Evolutionary conservation across 257 asterid genomes (phyloP).

Genomic region (Verbascum thapsus): DNA sequence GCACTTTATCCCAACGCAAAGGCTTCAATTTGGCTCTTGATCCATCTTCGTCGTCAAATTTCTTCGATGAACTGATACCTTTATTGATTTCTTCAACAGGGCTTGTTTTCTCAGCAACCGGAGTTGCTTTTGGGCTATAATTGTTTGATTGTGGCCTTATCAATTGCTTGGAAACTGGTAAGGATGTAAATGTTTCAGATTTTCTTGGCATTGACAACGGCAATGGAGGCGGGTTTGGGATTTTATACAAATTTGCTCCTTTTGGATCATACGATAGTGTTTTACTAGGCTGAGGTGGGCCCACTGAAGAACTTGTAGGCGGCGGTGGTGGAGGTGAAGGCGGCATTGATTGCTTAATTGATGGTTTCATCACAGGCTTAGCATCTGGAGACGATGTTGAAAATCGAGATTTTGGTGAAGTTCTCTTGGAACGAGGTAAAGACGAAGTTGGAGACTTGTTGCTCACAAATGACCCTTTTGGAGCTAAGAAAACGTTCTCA

Average conservation of each 20-base stretch:
- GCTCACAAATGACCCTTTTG: conserved; percentile 52
- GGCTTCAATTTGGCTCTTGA: conserved; percentile 71
- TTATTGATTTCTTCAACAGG: conserved; percentile 35
- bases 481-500: conserved; percentile 51
- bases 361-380: conserved; percentile 46
- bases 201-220: conserved; percentile 44
- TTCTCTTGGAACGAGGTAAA: conserved; percentile 72
- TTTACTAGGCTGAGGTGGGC: conserved; percentile 37
- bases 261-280: conserved; percentile 50
- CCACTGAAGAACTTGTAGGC: conserved; percentile 24
- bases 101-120: conserved; percentile 36
- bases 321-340: conserved; percentile 29
- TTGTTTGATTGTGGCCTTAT: conserved; percentile 44
- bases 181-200: conserved; percentile 27
- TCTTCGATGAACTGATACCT: conserved; percentile 40
- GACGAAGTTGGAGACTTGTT: conserved; percentile 49
- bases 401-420: conserved; percentile 74
- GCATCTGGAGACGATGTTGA: conserved; percentile 55
- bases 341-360: conserved; percentile 48
- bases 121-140: conserved; percentile 43
- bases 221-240: conserved; percentile 44
- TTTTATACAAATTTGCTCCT: conserved; percentile 51
- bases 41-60: conserved; percentile 49
- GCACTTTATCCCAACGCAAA: conserved; percentile 94
- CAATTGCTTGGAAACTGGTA: conserved; percentile 34